A percentile compares a stretch with the other conserved stretches of the same genome.
phyloP scores from a whole-genome alignment of 2,329 filamentous ascomycete genomes.

The Anisogramma anomala region DNA sequence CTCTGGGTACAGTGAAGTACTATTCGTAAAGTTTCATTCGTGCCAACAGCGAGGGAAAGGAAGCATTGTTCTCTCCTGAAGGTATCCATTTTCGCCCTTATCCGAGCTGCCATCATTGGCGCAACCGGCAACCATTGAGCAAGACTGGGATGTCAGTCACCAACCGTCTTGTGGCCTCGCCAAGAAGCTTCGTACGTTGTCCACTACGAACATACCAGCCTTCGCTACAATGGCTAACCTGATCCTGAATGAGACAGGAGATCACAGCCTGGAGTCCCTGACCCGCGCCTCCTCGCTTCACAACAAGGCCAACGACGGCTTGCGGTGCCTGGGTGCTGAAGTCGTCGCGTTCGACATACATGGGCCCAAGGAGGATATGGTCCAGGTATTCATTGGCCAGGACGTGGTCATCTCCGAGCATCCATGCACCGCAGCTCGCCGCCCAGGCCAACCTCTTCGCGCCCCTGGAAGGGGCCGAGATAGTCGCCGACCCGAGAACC shows the following conservation, averaged over 20 bases:
- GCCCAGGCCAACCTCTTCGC: conserved; percentile 34
- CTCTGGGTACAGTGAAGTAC: too few species aligned
- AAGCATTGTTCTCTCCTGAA: too few species aligned
- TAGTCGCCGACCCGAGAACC: conserved; percentile 40
- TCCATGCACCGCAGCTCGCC: conserved; percentile 24
- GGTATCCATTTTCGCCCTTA: not conserved
- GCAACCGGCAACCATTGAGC: conserved; percentile 4
- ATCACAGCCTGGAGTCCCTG: conserved; percentile 37
- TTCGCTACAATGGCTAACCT: not conserved
- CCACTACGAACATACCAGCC: not conserved
- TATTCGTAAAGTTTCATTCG: too few species aligned
- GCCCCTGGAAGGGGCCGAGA: conserved; percentile 34
- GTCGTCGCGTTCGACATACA: conserved; percentile 32
- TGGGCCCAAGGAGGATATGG: conserved; percentile 29
- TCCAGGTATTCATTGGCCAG: conserved; percentile 28
- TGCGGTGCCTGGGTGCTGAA: conserved; percentile 32
- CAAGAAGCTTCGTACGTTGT: conserved; percentile 20
- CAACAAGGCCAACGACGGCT: conserved; percentile 30
- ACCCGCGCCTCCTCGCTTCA: conserved; percentile 34
- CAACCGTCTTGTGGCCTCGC: conserved; percentile 22
- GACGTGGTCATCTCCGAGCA: conserved; percentile 36
- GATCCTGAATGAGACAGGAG: conserved; percentile 24
- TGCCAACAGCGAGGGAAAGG: too few species aligned
- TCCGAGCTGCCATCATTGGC: not conserved
- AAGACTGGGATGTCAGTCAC: conserved; percentile 2